Base-by-base conservation (phyloP, 805 yeast genomes). In the Pichia occidentalis region DNA sequence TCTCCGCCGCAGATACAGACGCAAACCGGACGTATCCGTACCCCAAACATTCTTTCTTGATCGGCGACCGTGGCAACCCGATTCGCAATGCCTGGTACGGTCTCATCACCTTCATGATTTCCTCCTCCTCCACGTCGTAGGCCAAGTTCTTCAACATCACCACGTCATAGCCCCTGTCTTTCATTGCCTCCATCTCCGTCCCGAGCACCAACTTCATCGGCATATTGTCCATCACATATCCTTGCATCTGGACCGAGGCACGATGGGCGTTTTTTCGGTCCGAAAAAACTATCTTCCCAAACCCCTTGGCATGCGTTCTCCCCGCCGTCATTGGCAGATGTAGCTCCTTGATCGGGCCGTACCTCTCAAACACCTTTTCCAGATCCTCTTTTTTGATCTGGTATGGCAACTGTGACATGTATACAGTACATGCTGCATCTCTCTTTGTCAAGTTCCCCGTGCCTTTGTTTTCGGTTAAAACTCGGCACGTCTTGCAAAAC, bases 11-110 rank as follows among this genome's bases (percentile, higher is more conserved):
- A 5, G 60, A 68, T 4, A 45, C 42, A 7, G 53, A 49, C 11
- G 66, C 69, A 50, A 76, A 80, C 47, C 81, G 78, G 23, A 80
- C 63, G 47, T 76, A 80, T 1, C 84, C 85, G 51, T 73, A 75
- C 2, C 84, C 85, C 11, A 56, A 36, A 17, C 58, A 52, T 32
- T 48, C 41, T 12, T 45, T 36, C 1, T 56, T 49, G n/a, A 53
- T 46, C 4, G 61, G 60, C 0, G 60, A 53, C 27, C 53, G 43
- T 11, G 50, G 49, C 12, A 58, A 37, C 14, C 57, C 55, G 32
- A 60, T 49, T 24, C 60, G 33, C n/a, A 55, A 24, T 1, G 57
- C 60, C 22, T 53, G 53, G 20, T 45, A 43, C 1, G 53, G 54
- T 7, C 51, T 53, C 26, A 57, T 48, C 5, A 49, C 13, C 7